These are phyloP conservation scores for Caloboletus firmus DNA, from an alignment of 1,284 basidiomycete genomes.

Conservation along the genomic window DNA sequence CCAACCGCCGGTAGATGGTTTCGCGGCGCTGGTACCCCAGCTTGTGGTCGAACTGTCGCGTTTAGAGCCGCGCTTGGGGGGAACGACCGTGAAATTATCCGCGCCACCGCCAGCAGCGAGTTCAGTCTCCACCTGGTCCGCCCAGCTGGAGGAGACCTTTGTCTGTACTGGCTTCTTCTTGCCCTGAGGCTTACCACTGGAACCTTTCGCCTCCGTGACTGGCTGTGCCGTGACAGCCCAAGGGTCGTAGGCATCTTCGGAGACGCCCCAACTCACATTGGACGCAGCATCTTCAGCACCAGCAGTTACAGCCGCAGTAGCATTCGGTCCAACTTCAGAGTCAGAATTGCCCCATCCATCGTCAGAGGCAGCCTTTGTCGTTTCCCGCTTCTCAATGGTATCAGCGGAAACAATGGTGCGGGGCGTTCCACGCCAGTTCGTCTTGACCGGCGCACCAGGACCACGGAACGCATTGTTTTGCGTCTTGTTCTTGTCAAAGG, in stretches of 20 bases:
- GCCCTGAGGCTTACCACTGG: conserved; percentile 8
- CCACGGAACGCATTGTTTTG: conserved; percentile 31
- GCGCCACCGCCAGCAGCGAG: conserved; percentile 5
- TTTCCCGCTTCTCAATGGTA: conserved; percentile 28
- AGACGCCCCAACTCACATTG: conserved; percentile 19
- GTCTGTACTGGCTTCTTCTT: conserved; percentile 17
- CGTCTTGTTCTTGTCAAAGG: not conserved
- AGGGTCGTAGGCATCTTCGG: conserved; percentile 25
- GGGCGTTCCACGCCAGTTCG: conserved; percentile 33
- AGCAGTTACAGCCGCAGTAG: not conserved
- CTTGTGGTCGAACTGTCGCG: conserved; percentile 13
- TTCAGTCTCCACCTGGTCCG: conserved; percentile 30
- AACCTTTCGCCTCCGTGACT: conserved; percentile 8
- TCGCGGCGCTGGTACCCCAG: conserved; percentile 12
- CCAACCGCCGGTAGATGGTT: conserved; percentile 29
- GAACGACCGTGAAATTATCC: conserved; percentile 3
- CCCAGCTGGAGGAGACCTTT: conserved; percentile 20
- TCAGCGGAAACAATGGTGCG: conserved; percentile 29
- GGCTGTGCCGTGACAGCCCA: conserved; percentile 16
- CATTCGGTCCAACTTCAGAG: conserved; percentile 10
- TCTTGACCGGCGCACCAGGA: conserved; percentile 35
- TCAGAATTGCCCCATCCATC: conserved; percentile 27
- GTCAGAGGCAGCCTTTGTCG: conserved; percentile 7
- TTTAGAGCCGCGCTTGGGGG: conserved; percentile 19
- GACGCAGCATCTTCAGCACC: conserved; percentile 15